These are phyloP conservation scores for Malbranchea cinnamomea DNA, from an alignment of 2,329 filamentous ascomycete genomes.

Conservation along the genomic window DNA sequence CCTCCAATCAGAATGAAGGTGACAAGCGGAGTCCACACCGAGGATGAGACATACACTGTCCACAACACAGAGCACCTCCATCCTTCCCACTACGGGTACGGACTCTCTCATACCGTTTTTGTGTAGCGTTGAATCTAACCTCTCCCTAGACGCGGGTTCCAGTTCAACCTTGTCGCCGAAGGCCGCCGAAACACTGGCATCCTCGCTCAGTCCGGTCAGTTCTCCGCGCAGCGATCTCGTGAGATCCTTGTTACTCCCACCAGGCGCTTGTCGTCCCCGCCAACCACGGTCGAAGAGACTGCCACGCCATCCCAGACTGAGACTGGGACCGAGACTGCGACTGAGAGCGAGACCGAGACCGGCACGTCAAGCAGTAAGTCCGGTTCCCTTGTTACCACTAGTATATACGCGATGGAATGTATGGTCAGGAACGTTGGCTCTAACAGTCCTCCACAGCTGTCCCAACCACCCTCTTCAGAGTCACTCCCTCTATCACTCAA, in stretches of 20 bases:
- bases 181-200: conserved; percentile 22
- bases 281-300: neutral
- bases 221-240: conserved; percentile 13
- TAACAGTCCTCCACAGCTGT: too few species aligned
- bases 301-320: neutral
- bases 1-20: conserved; percentile 20
- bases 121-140: too few species aligned
- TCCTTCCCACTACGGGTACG: too few species aligned
- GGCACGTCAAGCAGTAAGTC: too few species aligned
- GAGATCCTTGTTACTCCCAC: neutral
- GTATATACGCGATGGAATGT: too few species aligned
- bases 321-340: neutral
- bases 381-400: too few species aligned
- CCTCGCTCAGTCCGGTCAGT: conserved; percentile 26
- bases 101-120: too few species aligned
- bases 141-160: conserved; percentile 21
- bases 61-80: too few species aligned
- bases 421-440: too few species aligned
- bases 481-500: too few species aligned
- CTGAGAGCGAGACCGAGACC: neutral
- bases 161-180: conserved; percentile 28
- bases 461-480: too few species aligned
- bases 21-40: conserved; percentile 21
- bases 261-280: too few species aligned
- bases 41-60: conserved; percentile 22